Evolutionary conservation across 352 stramenopile genomes (phyloP).

Genomic region (Phytophthora pistaciae): DNA sequence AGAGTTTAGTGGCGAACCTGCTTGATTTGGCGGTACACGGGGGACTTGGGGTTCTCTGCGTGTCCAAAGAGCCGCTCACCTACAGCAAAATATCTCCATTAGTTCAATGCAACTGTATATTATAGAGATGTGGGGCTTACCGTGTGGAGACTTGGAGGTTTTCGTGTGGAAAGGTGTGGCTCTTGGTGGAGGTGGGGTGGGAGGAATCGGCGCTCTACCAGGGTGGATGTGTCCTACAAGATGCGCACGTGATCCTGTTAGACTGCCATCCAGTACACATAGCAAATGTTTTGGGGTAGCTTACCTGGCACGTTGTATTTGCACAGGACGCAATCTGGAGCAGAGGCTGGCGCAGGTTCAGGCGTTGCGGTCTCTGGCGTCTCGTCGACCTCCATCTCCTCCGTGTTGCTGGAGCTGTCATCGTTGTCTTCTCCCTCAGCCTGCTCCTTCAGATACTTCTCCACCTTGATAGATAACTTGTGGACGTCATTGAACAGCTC

Average conservation of each 20-base stretch:
- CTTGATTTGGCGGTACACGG: slow-evolving; percentile 67
- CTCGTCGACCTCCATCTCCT: slow-evolving; percentile 36
- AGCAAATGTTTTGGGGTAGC: neutral
- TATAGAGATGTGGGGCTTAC: slow-evolving; percentile 19
- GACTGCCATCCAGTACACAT: neutral
- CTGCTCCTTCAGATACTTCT: slow-evolving; percentile 44
- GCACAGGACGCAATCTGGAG: slow-evolving; percentile 70
- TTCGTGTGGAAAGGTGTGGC: slow-evolving; percentile 33
- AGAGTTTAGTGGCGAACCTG: slow-evolving; percentile 35
- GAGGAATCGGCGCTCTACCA: slow-evolving; percentile 44
- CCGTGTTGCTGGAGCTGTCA: slow-evolving; percentile 22
- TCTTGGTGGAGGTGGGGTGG: slow-evolving; percentile 15
- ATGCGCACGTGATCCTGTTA: neutral
- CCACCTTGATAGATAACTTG: slow-evolving; percentile 51
- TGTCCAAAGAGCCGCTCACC: slow-evolving; percentile 60
- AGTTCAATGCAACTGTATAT: neutral
- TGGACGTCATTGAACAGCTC: slow-evolving; percentile 68
- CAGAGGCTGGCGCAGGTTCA: slow-evolving; percentile 17
- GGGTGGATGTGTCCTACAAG: slow-evolving; percentile 73
- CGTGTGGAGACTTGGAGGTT: slow-evolving; percentile 31
- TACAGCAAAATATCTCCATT: slow-evolving; percentile 17
- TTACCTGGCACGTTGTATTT: slow-evolving; percentile 83
- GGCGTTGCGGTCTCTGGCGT: slow-evolving; percentile 11
- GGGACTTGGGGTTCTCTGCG: slow-evolving; percentile 60
- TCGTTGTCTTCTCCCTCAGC: slow-evolving; percentile 14